Evolutionary conservation across 2,329 filamentous ascomycete species (phyloP), one percentile per base, ranked within the genome.

Genomic region (Colletotrichum sp.): DNA sequence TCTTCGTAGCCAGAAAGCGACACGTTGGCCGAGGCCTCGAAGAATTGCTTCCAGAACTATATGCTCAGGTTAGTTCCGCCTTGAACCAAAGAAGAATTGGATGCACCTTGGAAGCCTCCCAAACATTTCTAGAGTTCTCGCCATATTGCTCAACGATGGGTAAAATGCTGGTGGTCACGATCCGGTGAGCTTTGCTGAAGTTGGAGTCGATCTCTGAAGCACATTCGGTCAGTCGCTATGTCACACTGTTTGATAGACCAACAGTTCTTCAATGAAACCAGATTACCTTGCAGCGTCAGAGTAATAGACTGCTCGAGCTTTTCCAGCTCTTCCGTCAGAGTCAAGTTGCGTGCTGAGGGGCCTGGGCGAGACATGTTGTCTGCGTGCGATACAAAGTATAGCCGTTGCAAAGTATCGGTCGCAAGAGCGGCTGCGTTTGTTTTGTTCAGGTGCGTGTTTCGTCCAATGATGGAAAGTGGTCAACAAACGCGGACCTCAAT

Each of bases 31-130:
- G 96, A 98, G 44, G 97, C 96, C 87, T 99, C 97, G 86, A 99
- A 99, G 88, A 99, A 99, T 88, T 99, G 96, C 86, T 99, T 99
- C 97, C 97, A 99, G 86, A 99, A 99, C 95, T 98, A 81, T 15
- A 24, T 52, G n/a, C 44, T 21, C n/a, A 71, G 32, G 24, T 24
- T 30, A 18, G 70, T 34, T 39, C 49, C 73, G 72, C 77, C 49
- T 26, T 12, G 18, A 78, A 76, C 32, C 67, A 39, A 77, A 15
- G 76, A n/a, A n/a, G 75, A 9, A 21, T 71, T 18, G 34, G 39
- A 15, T 80, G 28, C 72, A 96, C 95, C 92, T 98, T 98, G 71
- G 96, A 98, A 26, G 96, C 96, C 80, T 99, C 96, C 97, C 97
- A 99, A 3, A 99, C 96, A 65, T 96, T 93, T 78, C 93, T 94